phyloP scores from a whole-genome alignment of 2,329 filamentous ascomycete species.

The Trichoderma breve region DNA sequence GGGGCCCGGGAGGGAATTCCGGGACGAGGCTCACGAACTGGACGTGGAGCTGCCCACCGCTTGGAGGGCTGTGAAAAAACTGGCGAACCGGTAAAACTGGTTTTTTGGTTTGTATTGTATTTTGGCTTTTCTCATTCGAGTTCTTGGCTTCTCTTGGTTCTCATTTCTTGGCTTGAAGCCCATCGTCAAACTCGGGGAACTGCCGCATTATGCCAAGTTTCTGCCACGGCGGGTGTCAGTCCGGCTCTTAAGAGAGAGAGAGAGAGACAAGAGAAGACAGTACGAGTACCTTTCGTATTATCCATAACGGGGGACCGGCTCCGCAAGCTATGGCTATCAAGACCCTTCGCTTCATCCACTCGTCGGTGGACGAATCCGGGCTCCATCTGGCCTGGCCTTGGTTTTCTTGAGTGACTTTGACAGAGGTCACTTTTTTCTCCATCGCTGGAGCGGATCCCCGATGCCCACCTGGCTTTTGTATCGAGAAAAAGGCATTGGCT shows the following conservation, averaged over 20 bases:
- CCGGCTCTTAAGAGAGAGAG: background rate
- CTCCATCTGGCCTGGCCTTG: background rate
- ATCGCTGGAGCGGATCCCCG: background rate
- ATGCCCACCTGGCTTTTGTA: background rate
- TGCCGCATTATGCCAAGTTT: background rate
- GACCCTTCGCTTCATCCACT: background rate
- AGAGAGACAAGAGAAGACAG: background rate
- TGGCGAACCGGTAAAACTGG: background rate
- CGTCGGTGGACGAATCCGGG: slow-evolving; percentile 11
- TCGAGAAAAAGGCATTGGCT: background rate
- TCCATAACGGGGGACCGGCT: background rate
- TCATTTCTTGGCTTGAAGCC: background rate
- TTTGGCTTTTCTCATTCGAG: background rate
- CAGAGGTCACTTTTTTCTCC: background rate
- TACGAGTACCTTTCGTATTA: background rate
- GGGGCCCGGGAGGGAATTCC: slow-evolving; percentile 2
- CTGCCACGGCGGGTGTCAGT: background rate
- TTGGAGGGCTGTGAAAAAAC: background rate
- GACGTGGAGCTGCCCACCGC: background rate
- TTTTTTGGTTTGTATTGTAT: background rate
- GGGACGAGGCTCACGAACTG: background rate
- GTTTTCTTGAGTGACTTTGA: background rate
- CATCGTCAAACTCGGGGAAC: background rate
- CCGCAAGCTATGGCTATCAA: background rate
- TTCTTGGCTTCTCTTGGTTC: background rate